Evolutionary conservation across 2,329 filamentous ascomycete species (phyloP), one percentile per base, ranked within the genome.

Genomic region (Penicillium expansum): DNA sequence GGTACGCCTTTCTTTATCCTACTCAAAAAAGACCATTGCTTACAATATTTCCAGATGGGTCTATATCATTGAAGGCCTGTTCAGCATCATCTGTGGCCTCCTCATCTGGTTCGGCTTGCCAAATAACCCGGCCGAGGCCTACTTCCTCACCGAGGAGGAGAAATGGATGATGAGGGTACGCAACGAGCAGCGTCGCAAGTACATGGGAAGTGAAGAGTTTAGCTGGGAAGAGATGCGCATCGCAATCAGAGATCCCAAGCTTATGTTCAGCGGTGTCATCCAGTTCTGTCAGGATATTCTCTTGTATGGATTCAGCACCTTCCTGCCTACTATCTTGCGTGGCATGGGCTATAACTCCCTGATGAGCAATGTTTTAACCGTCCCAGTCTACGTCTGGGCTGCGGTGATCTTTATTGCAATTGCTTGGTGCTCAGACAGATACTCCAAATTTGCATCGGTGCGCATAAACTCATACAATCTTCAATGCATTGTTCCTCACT

Each of bases 261-360:
- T 83, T 3, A 80, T 79, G 54, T 68, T 83, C 44, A 81, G 76
- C 55, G 78, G 76, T 5, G 58, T 69, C 24, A 80, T 80, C 18
- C 80, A 82, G 45, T 82, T 83, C 65, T 82, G 79, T 49, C 77
- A 80, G 56, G 79, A 82, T 56, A 79, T 81, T 27, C 69, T 82
- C 42, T 72, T 82, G 0, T 84, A 83, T 63, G 82, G 82, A n/a
- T 84, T 85, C 67, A 80, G 77, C 60, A 84, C 81, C 10, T 85
- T 85, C 65, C 70, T 84, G 4, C 83, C 83, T 2, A 79, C 79
- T 1, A 85, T 86, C 60, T 73, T 85, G 47, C 73, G 76, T 41
- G 75, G 74, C 32, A 79, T 84, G 68, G 81, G 82, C 3, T 84
- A 82, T 62, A 69, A 74, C 37, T 76, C 74, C n/a, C 70, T 83